Percentiles rank a stretch among this genome's conserved stretches.
phyloP scores from a whole-genome alignment of 2,329 filamentous ascomycete species.

The Pestalotiopsis sp. region DNA sequence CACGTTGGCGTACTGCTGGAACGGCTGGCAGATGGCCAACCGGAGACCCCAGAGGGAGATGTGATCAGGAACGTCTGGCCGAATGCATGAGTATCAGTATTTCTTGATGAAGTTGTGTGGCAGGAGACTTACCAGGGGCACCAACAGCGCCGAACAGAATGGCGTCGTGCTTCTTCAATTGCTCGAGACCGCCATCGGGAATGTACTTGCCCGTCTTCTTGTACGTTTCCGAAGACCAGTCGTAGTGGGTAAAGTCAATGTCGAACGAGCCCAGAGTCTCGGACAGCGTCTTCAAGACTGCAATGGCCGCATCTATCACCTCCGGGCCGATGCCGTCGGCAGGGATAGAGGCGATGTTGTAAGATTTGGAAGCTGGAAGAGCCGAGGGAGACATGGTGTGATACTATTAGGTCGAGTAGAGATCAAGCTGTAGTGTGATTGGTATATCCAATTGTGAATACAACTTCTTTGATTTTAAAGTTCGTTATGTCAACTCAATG shows the following conservation, averaged over 20 bases:
- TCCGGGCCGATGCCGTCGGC: constrained; percentile 66
- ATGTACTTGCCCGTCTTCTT: constrained; percentile 68
- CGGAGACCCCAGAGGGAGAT: constrained; percentile 67
- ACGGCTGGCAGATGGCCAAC: constrained; percentile 63
- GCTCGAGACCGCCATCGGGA: constrained; percentile 58
- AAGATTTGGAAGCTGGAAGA: constrained; percentile 30
- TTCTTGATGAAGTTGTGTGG: background rate
- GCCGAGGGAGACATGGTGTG: constrained; percentile 21
- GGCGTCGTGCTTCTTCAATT: constrained; percentile 50
- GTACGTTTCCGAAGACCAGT: constrained; percentile 69
- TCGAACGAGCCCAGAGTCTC: constrained; percentile 57
- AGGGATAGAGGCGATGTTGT: constrained; percentile 61
- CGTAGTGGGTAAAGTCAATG: constrained; percentile 62
- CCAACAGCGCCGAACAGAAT: constrained; percentile 68
- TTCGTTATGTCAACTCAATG: background rate
- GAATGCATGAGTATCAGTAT: background rate
- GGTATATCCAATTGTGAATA: background rate
- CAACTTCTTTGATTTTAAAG: background rate
- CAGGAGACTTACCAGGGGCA: constrained; percentile 43
- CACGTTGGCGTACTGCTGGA: constrained; percentile 70
- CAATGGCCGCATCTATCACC: constrained; percentile 61
- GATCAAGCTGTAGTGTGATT: background rate
- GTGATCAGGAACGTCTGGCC: constrained; percentile 62
- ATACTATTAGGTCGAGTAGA: background rate
- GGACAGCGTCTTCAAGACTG: constrained; percentile 58